phyloP scores from a whole-genome alignment of 768 basidiomycete genomes.

The Paxillus ammoniavirescens region DNA sequence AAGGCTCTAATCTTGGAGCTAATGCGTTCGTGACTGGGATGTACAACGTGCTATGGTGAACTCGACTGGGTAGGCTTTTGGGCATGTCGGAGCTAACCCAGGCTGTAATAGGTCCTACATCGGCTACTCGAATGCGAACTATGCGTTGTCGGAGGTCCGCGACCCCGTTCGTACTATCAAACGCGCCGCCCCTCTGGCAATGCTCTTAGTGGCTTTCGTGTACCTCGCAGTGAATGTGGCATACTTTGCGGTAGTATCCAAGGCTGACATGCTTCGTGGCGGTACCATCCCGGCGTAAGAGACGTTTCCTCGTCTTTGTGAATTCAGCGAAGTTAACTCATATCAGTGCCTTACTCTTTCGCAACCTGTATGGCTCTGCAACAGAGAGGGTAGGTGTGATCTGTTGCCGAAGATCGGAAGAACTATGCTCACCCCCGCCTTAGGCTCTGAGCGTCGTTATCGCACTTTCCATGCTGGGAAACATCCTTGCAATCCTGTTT shows the following conservation, averaged over 20 bases:
- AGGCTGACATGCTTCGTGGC: slow-evolving; percentile 63
- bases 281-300: slow-evolving; percentile 65
- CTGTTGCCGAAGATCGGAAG: background rate
- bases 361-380: slow-evolving; percentile 63
- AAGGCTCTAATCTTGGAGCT: slow-evolving; percentile 50
- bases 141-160: slow-evolving; percentile 66
- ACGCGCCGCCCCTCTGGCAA: slow-evolving; percentile 64
- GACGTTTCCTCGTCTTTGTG: background rate
- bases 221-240: slow-evolving; percentile 70
- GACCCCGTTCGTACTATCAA: slow-evolving; percentile 73
- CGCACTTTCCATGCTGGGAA: slow-evolving; percentile 63
- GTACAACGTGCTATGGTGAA: slow-evolving; percentile 70
- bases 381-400: slow-evolving; percentile 50
- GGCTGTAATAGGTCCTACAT: slow-evolving; percentile 54
- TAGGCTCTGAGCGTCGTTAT: slow-evolving; percentile 63
- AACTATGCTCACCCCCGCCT: background rate
- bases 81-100: background rate
- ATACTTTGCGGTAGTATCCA: slow-evolving; percentile 73
- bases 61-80: background rate
- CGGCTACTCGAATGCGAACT: slow-evolving; percentile 76
- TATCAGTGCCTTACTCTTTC: slow-evolving; percentile 65
- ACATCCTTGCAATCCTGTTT: slow-evolving; percentile 62
- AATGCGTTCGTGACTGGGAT: slow-evolving; percentile 65
- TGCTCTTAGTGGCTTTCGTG: slow-evolving; percentile 54
- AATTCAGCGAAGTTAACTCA: background rate